Evolutionary conservation across 2,329 filamentous ascomycete species (phyloP), one percentile per base, ranked within the genome.

Genomic region (Sphaceloma murrayae): DNA sequence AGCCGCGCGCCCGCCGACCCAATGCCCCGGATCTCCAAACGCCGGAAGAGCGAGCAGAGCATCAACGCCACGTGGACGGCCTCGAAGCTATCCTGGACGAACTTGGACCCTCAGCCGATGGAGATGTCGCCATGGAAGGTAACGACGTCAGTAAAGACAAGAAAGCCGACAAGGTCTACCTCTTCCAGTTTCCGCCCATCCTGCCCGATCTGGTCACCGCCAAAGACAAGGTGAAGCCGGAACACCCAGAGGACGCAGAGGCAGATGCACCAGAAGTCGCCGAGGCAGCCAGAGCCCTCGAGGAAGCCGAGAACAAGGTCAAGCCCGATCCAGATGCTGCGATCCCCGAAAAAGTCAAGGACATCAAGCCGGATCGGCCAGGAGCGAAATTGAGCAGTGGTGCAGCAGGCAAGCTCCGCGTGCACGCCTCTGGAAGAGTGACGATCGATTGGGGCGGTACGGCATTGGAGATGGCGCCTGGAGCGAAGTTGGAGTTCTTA

Each of bases 171-270:
- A 69, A 72, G 46, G 66, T 77, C 43, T 80, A 80, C 56, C 65
- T 80, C 42, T 74, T 80, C 57, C 77, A 80, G 57, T 72, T 80
- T 53, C 77, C 77, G 9, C 75, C 77, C 0, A 67, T 77, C 47
- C 71, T 78, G 3, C 77, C 77, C 4, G 71, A 73, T 47, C 67
- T 80, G 17, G 52, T 64, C 26, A 55, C 67, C 7, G 61, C 67
- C 1, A 55, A 54, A 18, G 58, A 62, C 31, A 45, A 52, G 2
- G 46, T 56, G 4, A 53, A 53, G 43, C 36, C 38, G 2, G 52
- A 55, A 43, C 48, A 50, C 24, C 4, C 14, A 14, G 49, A 48
- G 1, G 46, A 43, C n/a, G 48, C 38, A 2, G 39, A 21, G 13
- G 30, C 22, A 18, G 30, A 30, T 40, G 33, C 32, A 2, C 42